phyloP scores from a whole-genome alignment of 2,329 filamentous ascomycete species.

The Colletotrichum somersetense region DNA sequence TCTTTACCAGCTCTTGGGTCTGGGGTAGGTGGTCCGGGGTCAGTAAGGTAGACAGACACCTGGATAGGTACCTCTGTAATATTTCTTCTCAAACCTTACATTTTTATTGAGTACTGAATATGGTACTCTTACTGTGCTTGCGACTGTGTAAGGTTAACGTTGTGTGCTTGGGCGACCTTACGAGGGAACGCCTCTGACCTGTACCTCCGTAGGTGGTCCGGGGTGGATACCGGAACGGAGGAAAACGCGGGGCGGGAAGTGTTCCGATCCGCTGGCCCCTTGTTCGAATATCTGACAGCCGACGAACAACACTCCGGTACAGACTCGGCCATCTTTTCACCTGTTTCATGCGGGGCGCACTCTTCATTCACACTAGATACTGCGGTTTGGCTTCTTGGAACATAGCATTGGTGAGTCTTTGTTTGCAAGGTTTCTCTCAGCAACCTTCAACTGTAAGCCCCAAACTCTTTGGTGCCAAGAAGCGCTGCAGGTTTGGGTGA shows the following conservation, averaged over 20 bases:
- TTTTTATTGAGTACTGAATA: no score
- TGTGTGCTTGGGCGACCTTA: no score
- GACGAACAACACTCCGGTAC: background rate
- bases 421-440: background rate
- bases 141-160: no score
- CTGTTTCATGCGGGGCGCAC: background rate
- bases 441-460: background rate
- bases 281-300: conserved; percentile 1
- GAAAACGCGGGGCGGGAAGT: conserved; percentile 19
- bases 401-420: background rate
- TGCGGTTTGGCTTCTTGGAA: background rate
- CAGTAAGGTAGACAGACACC: no score
- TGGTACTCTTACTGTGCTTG: no score
- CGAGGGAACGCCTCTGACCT: no score
- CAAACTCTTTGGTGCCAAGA: background rate
- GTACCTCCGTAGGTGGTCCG: conserved; percentile 1
- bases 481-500: background rate
- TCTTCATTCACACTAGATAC: background rate
- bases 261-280: conserved; percentile 9
- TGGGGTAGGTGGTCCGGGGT: background rate
- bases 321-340: background rate
- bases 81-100: no score
- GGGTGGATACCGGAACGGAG: conserved; percentile 20
- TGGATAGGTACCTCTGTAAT: no score
- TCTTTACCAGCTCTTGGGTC: conserved; percentile 20